Conservation (phyloP, 768 basidiomycete genomes). For the Leccinum broughii region DNA sequence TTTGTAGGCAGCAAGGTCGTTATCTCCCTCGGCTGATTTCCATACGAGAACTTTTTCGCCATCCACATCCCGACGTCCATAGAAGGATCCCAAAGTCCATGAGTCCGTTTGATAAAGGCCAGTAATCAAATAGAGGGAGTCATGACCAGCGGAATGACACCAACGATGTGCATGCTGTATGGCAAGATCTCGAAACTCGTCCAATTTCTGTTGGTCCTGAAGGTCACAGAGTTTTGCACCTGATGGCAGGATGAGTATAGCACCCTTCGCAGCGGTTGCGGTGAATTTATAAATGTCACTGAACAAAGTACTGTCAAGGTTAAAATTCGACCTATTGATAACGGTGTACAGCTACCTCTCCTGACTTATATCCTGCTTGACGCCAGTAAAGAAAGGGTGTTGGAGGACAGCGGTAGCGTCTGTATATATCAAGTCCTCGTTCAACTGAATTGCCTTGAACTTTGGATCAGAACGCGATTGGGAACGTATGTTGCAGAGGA, state of each 20-base stretch:
- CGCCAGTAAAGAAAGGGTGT: too few species aligned
- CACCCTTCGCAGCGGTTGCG: neutral
- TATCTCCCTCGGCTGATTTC: neutral
- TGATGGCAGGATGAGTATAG: constrained; percentile 8
- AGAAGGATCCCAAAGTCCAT: constrained; percentile 3
- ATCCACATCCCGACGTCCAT: neutral
- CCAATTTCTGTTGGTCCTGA: neutral
- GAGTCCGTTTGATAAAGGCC: neutral
- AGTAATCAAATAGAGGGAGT: constrained; percentile 8
- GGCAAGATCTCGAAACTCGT: neutral
- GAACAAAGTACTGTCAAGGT: too few species aligned
- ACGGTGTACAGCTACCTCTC: too few species aligned
- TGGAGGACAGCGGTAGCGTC: too few species aligned
- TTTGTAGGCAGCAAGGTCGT: neutral
- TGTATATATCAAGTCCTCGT: too few species aligned
- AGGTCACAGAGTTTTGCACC: neutral
- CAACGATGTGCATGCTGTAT: neutral
- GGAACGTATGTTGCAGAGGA: constrained; percentile 33
- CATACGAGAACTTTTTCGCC: neutral
- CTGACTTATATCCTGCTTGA: too few species aligned
- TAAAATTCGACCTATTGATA: too few species aligned
- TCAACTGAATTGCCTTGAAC: too few species aligned
- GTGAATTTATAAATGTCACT: neutral
- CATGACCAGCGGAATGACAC: neutral
- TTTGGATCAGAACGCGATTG: too few species aligned